phyloP scores from a whole-genome alignment of 495 filamentous ascomycete genomes.

The Penicillium canariense region DNA sequence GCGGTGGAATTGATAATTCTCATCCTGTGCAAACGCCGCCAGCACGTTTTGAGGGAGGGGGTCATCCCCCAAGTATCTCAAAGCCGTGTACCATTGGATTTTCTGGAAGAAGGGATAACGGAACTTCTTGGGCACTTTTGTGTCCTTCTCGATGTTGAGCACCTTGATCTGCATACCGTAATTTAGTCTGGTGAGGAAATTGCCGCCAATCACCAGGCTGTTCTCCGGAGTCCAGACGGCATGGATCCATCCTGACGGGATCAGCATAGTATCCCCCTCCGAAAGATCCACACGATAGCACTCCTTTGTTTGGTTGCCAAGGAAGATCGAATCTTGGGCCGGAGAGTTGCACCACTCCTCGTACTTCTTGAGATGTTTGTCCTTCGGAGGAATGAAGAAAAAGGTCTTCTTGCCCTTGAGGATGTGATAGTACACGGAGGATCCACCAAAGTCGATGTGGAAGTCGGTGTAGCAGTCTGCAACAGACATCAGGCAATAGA shows the following conservation, averaged over 20 bases:
- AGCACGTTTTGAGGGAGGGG: conserved; percentile 60
- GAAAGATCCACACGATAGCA: conserved; percentile 71
- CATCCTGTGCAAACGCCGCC: conserved; percentile 55
- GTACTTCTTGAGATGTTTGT: conserved; percentile 72
- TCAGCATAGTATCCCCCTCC: conserved; percentile 75
- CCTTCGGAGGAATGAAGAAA: conserved; percentile 74
- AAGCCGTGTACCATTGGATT: conserved; percentile 69
- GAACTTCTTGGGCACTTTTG: conserved; percentile 67
- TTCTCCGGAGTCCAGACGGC: conserved; percentile 77
- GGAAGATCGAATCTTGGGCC: conserved; percentile 67
- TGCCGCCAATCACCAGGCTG: conserved; percentile 74
- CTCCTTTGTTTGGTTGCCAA: conserved; percentile 66
- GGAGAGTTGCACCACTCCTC: conserved; percentile 75
- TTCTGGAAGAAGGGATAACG: conserved; percentile 74
- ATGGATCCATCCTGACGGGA: conserved; percentile 79
- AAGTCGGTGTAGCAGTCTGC: conserved; percentile 79
- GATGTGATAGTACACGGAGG: conserved; percentile 77
- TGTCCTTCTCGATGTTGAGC: conserved; percentile 69
- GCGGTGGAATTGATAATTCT: conserved; percentile 51
- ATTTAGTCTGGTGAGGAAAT: conserved; percentile 69
- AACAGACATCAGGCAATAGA: conserved; percentile 77
- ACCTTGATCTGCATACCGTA: conserved; percentile 72
- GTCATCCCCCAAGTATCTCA: conserved; percentile 65
- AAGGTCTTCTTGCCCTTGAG: conserved; percentile 75
- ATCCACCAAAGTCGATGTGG: conserved; percentile 78